Base-by-base conservation (phyloP, 129 eudicot species). In the Chrysanthemum makinoi region DNA sequence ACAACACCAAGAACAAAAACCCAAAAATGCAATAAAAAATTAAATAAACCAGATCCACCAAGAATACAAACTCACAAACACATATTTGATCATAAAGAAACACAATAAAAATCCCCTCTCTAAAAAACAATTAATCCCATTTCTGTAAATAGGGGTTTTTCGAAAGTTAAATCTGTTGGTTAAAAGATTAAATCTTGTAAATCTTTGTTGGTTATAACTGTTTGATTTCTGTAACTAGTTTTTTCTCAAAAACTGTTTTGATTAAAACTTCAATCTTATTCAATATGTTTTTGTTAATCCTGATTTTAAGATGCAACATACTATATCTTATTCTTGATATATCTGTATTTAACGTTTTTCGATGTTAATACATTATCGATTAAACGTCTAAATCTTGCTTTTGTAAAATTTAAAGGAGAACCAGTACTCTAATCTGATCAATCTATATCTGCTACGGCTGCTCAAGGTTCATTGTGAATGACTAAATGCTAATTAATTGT, bases 331-430 rank as follows among this genome's bases (percentile, higher is more conserved):
- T 52, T 52, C 15, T 52, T 52, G 9, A 35, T 35, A 35, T 35
- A 35, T 35, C 1, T 52, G 57, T 14, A 52, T 11, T 52, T 14
- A 12, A 52, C 7, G 1, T 47, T 10, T 46, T 16, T 12, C 10
- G 63, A 44, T 19, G 16, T 11, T 51, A 22, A 5, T 1, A 26
- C 51, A 55, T 61, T 51, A 66, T 68, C 35, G 79, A 60, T 66
- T 24, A 16, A 10, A 64, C 14, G 48, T 49, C 56, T 55, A 9
- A 20, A 30, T 55, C 48, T 47, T 30, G 39, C n/a, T 26, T 72
- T 43, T 66, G 26, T 53, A 7, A 67, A 66, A 33, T 46, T 13
- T 62, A 2, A 26, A 82, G 88, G 75, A 33, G 92, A 86, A 70
- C 91, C 75, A 79, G 74, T 68, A 11, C 24, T 22, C 24, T 22